Evolutionary conservation across 352 stramenopile species (phyloP), one percentile per base, ranked within the genome.

Genomic region (Pythium dissotocum): DNA sequence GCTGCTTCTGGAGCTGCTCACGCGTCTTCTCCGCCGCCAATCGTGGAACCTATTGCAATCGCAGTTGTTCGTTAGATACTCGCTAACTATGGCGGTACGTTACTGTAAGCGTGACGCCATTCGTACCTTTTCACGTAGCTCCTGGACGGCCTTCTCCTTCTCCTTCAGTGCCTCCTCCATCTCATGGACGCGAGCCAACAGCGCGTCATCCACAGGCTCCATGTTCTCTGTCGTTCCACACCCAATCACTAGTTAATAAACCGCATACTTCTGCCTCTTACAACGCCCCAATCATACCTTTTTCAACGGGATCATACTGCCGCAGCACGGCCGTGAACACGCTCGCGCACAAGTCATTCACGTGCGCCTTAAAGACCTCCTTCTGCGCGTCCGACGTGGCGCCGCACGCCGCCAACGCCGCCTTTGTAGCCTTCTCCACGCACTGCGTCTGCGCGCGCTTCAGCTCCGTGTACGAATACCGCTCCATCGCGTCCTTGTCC

Each of bases 381-480:
- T 86, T 75, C 72, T 91, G 83, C 30, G 85, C 81, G 0, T 61
- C 63, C 6, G 85, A 93, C 53, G 76, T 77, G 18, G 68, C 70
- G 13, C 73, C 76, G 60, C 81, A 88, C 61, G 88, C 80, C 5
- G 68, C 69, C 35, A 90, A 62, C 64, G 80, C 79, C 18, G 79
- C 78, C 4, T 65, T 51, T 51, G 76, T 75, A 52, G 87, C 87
- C 70, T 81, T 87, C 46, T 85, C 82, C 9, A 75, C 73, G 52
- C 85, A 93, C 49, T 80, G 71, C 32, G 78, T 75, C 75, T 91
- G 85, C 67, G 85, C 85, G 61, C 88, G 77, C 67, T 93, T 93
- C 18, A 93, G 85, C 69, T 93, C 85, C 55, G 80, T 49, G 63
- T 90, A 93, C 65, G 83, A 86, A 58, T 93, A 93, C 46, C 85